Conservation (phyloP, 2,329 filamentous ascomycete genomes). For the Purpureocillium lavendulum region DNA sequence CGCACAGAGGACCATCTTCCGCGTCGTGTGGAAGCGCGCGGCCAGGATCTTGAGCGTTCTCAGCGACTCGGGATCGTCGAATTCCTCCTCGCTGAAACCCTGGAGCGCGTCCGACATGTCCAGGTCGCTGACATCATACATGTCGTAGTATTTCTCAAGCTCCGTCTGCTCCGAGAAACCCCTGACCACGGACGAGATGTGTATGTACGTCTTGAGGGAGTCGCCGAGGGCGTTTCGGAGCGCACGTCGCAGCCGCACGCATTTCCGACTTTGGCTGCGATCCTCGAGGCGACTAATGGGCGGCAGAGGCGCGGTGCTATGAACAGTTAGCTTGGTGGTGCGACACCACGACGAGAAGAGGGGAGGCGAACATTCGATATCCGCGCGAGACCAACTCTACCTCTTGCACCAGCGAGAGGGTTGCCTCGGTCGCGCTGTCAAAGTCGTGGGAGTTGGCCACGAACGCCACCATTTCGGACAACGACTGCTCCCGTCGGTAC, state of each 20-base stretch:
- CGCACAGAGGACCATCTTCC: slow-evolving; percentile 84
- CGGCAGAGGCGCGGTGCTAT: slow-evolving; percentile 76
- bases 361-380: slow-evolving; percentile 64
- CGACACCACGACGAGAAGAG: not conserved
- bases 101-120: slow-evolving; percentile 64
- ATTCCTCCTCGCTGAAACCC: slow-evolving; percentile 56
- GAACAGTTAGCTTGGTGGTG: slow-evolving; percentile 1
- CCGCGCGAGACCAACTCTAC: slow-evolving; percentile 92
- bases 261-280: slow-evolving; percentile 68
- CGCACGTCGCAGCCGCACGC: slow-evolving; percentile 68
- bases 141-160: slow-evolving; percentile 86
- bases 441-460: slow-evolving; percentile 71
- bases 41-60: slow-evolving; percentile 75
- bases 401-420: slow-evolving; percentile 79
- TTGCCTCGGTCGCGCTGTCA: slow-evolving; percentile 67
- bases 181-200: slow-evolving; percentile 60
- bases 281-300: slow-evolving; percentile 91
- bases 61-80: slow-evolving; percentile 70
- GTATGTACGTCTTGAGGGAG: slow-evolving; percentile 63
- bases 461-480: slow-evolving; percentile 60
- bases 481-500: slow-evolving; percentile 65
- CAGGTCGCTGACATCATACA: slow-evolving; percentile 69
- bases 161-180: slow-evolving; percentile 71
- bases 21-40: slow-evolving; percentile 68
- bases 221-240: slow-evolving; percentile 62